A percentile compares a stretch with the other conserved stretches of the same genome.
Conservation (phyloP, 768 basidiomycete species). For the Suillus clintonianus region DNA sequence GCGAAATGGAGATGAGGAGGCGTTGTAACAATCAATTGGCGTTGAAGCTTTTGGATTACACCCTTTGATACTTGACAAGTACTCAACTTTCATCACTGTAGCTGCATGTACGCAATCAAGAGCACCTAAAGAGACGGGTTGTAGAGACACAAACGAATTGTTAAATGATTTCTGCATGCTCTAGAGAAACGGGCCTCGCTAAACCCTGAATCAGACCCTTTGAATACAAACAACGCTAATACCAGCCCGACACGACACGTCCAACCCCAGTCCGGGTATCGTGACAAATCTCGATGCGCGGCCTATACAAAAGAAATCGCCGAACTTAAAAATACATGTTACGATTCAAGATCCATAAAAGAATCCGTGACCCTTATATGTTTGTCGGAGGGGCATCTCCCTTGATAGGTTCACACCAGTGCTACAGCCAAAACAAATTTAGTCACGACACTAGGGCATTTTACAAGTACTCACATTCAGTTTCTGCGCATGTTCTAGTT, state of each 20-base stretch:
- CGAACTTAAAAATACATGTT: background rate
- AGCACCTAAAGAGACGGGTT: no score
- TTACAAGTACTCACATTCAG: background rate
- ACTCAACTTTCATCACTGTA: background rate
- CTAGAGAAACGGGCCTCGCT: no score
- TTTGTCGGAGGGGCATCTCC: background rate
- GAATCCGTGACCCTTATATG: background rate
- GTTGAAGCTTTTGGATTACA: background rate
- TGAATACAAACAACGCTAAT: background rate
- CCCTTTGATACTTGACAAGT: background rate
- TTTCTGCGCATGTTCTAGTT: background rate
- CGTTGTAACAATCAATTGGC: background rate
- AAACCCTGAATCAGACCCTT: background rate
- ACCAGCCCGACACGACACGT: background rate
- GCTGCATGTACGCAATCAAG: no score
- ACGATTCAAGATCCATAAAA: background rate
- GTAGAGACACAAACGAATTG: no score
- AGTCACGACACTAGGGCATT: background rate
- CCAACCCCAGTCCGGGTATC: background rate
- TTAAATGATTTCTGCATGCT: no score
- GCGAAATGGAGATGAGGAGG: background rate
- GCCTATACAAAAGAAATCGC: background rate
- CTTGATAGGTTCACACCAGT: background rate
- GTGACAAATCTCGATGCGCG: background rate
- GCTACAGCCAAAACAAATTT: background rate